phyloP scores from a whole-genome alignment of 352 stramenopile genomes.

The Globisporangium lucens region DNA sequence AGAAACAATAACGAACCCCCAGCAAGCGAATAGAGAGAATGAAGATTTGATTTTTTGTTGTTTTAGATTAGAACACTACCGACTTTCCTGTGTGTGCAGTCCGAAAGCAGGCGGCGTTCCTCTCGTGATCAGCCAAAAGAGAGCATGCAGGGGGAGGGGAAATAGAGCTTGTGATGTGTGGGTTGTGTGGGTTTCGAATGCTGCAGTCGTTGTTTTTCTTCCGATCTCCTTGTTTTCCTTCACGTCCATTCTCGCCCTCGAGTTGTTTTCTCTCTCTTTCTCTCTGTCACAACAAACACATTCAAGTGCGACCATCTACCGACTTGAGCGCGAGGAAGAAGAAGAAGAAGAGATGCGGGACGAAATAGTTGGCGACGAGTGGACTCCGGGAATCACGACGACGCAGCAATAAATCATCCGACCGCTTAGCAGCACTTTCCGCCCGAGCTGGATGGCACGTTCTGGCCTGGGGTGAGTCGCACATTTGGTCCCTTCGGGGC shows the following conservation, averaged over 20 bases:
- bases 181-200: constrained; percentile 9
- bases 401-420: constrained; percentile 40
- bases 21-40: constrained; percentile 13
- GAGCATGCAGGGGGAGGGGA: constrained; percentile 10
- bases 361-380: constrained; percentile 11
- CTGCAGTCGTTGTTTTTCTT: not conserved
- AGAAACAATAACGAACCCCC: not conserved
- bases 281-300: not conserved
- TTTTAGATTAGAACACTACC: constrained; percentile 16
- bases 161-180: constrained; percentile 4
- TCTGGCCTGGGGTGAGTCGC: constrained; percentile 55
- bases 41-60: constrained; percentile 13
- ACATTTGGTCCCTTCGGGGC: constrained; percentile 57
- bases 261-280: not conserved
- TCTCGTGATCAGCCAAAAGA: constrained; percentile 16
- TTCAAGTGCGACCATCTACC: constrained; percentile 18
- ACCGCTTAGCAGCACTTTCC: constrained; percentile 83
- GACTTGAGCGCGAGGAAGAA: constrained; percentile 10
- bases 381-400: not conserved
- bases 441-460: constrained; percentile 64
- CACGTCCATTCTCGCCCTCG: not conserved
- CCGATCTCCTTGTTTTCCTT: constrained; percentile 8
- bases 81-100: constrained; percentile 1
- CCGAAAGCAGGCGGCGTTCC: constrained; percentile 6
- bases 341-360: constrained; percentile 14